Evolutionary conservation across 129 eudicot species (phyloP).

Genomic region (Silybum marianum): DNA sequence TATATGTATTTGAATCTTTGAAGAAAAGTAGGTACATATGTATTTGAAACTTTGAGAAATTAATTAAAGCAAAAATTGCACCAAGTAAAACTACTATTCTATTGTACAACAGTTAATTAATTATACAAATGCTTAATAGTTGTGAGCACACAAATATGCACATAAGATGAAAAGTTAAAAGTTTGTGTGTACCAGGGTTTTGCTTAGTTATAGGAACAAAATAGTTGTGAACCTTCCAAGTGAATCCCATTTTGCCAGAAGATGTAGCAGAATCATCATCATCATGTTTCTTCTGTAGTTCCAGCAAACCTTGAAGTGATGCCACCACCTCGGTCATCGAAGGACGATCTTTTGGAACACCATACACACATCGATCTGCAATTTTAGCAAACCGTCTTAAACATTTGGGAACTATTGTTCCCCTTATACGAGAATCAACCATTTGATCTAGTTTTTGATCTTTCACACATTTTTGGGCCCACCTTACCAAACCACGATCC

Average conservation of each 20-base stretch:
- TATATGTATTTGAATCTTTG: background rate
- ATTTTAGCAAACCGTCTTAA: constrained; percentile 23
- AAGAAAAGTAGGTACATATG: background rate
- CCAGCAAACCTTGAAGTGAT: constrained; percentile 7
- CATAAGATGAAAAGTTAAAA: background rate
- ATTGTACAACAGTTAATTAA: background rate
- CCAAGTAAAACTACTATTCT: no score
- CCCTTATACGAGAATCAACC: constrained; percentile 17
- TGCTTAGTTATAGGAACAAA: no score
- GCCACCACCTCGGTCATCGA: constrained; percentile 31
- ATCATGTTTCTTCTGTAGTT: background rate
- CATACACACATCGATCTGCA: constrained; percentile 24
- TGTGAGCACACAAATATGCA: background rate
- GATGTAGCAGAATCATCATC: background rate
- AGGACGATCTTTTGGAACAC: constrained; percentile 18
- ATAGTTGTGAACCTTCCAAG: background rate
- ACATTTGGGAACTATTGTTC: constrained; percentile 7
- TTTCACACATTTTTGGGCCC: constrained; percentile 27
- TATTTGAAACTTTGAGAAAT: background rate
- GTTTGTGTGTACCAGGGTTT: no score
- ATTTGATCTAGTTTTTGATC: constrained; percentile 11
- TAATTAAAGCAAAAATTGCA: no score
- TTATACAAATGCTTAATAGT: background rate
- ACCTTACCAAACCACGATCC: constrained; percentile 22
- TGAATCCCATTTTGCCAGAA: background rate